Conservation (phyloP, 805 yeast species). For the Metschnikowia similis region DNA sequence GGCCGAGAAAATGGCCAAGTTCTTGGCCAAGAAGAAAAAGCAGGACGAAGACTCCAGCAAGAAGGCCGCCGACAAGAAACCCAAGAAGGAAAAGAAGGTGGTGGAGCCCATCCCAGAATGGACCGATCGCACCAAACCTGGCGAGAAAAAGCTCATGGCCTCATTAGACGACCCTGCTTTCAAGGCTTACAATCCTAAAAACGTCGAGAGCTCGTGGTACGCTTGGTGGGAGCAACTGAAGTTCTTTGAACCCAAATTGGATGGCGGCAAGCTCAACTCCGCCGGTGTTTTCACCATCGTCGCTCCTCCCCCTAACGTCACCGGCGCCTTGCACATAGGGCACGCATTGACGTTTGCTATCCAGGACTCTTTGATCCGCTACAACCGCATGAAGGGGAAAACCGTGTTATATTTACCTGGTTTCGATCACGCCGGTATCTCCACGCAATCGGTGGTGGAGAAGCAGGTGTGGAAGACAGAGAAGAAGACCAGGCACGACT, state of each 20-base stretch:
- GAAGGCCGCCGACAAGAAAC: conserved; percentile 49
- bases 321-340: conserved; percentile 98
- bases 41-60: conserved; percentile 41
- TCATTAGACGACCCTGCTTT: conserved; percentile 88
- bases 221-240: conserved; percentile 94
- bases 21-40: conserved; percentile 75
- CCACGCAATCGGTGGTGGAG: conserved; percentile 97
- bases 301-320: conserved; percentile 99
- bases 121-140: conserved; percentile 76
- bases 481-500: conserved; percentile 88
- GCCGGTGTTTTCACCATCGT: conserved; percentile 88
- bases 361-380: conserved; percentile 90
- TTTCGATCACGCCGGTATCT: conserved; percentile 98
- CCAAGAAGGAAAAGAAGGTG: conserved; percentile 63
- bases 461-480: conserved; percentile 89
- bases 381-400: conserved; percentile 95
- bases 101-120: conserved; percentile 79
- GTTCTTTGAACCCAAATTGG: conserved; percentile 81
- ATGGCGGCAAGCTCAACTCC: conserved; percentile 70
- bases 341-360: conserved; percentile 94
- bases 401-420: conserved; percentile 93
- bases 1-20: conserved; percentile 84
- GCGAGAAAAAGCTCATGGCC: conserved; percentile 87
- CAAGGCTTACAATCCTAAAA: conserved; percentile 88
- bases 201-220: conserved; percentile 96